Evolutionary conservation across 139 green algal species (phyloP), one percentile per base, ranked within the genome.

Genomic region (Volvox reticuliferus): DNA sequence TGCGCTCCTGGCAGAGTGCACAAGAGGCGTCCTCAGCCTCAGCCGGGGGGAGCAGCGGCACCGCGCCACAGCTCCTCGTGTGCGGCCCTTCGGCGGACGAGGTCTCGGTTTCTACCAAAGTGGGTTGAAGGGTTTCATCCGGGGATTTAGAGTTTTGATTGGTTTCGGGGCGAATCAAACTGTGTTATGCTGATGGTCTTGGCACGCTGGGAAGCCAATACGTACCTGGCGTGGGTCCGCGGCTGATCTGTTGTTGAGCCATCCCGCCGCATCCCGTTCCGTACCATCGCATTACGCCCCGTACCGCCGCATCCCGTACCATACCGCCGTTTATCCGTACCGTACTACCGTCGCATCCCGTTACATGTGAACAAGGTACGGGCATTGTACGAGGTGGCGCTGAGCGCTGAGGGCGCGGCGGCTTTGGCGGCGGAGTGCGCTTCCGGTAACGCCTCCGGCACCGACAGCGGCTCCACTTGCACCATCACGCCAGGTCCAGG

Each of bases 311-410:
- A 5, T 55, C 44, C 44, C 44, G 44, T 55, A 55, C 44, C 44
- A n/a, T n/a, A n/a, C n/a, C n/a, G n/a, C n/a, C 62, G 62, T 19
- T 24, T 69, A 69, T 69, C 78, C 33, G 44, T 63, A 26, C 44
- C 44, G 1, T 61, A 24, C 69, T 89, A 18, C 36, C 2, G 26
- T 65, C 68, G 36, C 44, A 55, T 55, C 44, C 9, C 44, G 44
- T 55, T 55, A 9, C 44, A 14, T 55, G 44, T 9, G 0, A 33
- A 28, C 69, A 69, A 89, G 85, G 85, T 89, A 26, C 37, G 12
- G n/a, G 85, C 69, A 30, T 26, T 33, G 44, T 89, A 89, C 69
- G 44, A 82, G n/a, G 85, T 89, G 17, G 21, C 69, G 26, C 85
- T 89, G 33, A 82, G 18, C 28, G 85, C 69, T 16, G 37, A 37